Base-by-base conservation (phyloP, 148 eudicot genomes). In the Fallopia convolvulus region DNA sequence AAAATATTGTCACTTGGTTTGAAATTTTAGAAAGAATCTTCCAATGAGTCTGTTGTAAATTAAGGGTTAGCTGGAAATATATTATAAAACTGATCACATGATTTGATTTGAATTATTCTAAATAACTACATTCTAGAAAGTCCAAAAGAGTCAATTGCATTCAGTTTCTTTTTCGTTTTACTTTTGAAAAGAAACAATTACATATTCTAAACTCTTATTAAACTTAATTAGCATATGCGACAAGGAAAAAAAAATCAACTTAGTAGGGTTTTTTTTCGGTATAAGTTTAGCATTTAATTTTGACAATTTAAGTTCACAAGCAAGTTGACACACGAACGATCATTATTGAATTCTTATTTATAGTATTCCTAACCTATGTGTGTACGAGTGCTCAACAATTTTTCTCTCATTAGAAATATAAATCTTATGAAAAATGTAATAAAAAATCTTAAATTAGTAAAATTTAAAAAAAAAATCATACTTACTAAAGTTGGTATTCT, bases 101-200 rank as follows among this genome's bases (percentile, higher is more conserved):
- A 68, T 68, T 68, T 68, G 72, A 68, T 68, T 68, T 68, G 72
- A 68, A 68, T 68, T 68, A 68, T 68, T 68, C 72, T n/a, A 15
- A 68, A 36, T 33, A 14, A 11, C 44, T 36, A 32, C 72, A 68
- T 68, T 68, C 72, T 68, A 68, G 72, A 68, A 68, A 68, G 72
- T 68, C 72, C 72, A 68, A 68, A 36, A 68, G 72, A 68, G 72
- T 68, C 72, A 68, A 68, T 36, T 36, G 44, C 20, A 21, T 68
- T 68, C 46, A 68, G 72, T 39, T 68, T 68, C 72, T 68, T 63
- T 63, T 63, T 9, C 70, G 61, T 55, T 55, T 18, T n/a, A 26
- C 21, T 68, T 36, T 68, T 5, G 72, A 68, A 68, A 68, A 10
- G 32, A 36, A 36, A 17, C 44, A 68, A 32, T 65, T 60, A 23